These are phyloP conservation scores for Emmonsiellopsis sp. DNA, from an alignment of 2,329 filamentous ascomycete species.

Conservation along the genomic window DNA sequence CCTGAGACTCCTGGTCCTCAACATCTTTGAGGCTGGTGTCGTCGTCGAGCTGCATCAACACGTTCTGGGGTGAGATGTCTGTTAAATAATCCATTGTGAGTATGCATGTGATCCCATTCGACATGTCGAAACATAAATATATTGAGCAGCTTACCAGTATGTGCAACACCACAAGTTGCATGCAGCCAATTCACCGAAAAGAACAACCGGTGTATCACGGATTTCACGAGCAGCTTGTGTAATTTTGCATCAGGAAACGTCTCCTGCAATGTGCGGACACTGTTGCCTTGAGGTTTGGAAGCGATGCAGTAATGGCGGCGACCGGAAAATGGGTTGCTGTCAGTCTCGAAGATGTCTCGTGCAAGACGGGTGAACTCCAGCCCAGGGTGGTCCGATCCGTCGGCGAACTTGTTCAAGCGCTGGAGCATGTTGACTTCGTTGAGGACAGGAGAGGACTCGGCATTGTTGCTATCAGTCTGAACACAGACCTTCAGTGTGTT, in stretches of 20 bases:
- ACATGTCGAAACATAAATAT: too few species aligned
- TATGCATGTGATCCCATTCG: neutral
- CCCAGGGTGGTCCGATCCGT: constrained; percentile 12
- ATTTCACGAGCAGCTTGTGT: constrained; percentile 13
- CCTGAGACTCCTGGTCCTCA: constrained; percentile 7
- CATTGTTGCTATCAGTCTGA: constrained; percentile 7
- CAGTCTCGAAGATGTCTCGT: constrained; percentile 17
- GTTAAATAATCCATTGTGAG: neutral
- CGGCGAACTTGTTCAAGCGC: constrained; percentile 11
- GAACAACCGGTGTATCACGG: constrained; percentile 12
- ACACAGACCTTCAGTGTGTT: constrained; percentile 15
- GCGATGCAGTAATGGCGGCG: constrained; percentile 19
- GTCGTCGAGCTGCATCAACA: constrained; percentile 6
- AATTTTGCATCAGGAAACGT: constrained; percentile 14
- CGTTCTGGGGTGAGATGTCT: constrained; percentile 13
- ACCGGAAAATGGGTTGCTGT: neutral
- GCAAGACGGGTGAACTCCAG: constrained; percentile 18
- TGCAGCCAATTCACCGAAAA: constrained; percentile 15
- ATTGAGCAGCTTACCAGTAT: constrained; percentile 14
- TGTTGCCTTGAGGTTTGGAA: constrained; percentile 16
- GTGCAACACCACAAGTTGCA: constrained; percentile 11
- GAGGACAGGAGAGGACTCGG: constrained; percentile 11
- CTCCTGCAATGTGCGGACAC: constrained; percentile 16
- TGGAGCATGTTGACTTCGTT: constrained; percentile 18
- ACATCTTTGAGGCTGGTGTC: constrained; percentile 7